A percentile compares a stretch with the other conserved stretches of the same genome.
phyloP scores from a whole-genome alignment of 129 eudicot species.

The Sambucus nigra region DNA sequence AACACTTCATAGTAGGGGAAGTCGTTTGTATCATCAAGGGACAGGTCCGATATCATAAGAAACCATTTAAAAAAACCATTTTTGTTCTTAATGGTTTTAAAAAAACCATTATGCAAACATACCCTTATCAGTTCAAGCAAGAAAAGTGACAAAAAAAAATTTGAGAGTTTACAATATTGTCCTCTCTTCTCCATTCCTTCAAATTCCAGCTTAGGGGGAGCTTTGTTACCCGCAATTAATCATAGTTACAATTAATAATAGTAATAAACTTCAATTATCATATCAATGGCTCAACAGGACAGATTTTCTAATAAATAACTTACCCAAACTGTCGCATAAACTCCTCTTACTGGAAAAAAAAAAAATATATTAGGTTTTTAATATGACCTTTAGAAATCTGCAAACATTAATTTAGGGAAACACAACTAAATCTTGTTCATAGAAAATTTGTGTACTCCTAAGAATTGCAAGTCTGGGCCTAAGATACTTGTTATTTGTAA shows the following conservation, averaged over 20 bases:
- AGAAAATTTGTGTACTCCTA: no score
- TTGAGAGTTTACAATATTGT: not conserved
- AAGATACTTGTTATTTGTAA: no score
- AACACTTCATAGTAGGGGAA: no score
- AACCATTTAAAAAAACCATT: no score
- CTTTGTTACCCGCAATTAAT: not conserved
- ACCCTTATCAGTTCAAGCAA: not conserved
- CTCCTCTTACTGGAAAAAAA: not conserved
- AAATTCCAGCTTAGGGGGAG: not conserved
- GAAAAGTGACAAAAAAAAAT: not conserved
- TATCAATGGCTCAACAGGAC: not conserved
- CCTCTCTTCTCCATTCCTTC: not conserved
- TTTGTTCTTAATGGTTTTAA: not conserved
- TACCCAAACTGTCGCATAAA: not conserved
- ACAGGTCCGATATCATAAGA: no score
- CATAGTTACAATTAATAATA: not conserved
- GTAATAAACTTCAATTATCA: not conserved
- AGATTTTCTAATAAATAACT: not conserved
- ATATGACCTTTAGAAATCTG: not conserved
- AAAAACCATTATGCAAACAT: not conserved
- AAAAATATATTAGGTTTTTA: not conserved
- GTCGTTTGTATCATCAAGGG: no score
- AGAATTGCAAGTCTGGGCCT: no score
- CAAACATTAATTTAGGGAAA: not conserved
- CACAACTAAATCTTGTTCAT: no score